Percentiles rank a stretch among this genome's conserved stretches.
These are phyloP conservation scores for Sporormia fimetaria DNA, from an alignment of 495 filamentous ascomycete species.

Conservation along the genomic window DNA sequence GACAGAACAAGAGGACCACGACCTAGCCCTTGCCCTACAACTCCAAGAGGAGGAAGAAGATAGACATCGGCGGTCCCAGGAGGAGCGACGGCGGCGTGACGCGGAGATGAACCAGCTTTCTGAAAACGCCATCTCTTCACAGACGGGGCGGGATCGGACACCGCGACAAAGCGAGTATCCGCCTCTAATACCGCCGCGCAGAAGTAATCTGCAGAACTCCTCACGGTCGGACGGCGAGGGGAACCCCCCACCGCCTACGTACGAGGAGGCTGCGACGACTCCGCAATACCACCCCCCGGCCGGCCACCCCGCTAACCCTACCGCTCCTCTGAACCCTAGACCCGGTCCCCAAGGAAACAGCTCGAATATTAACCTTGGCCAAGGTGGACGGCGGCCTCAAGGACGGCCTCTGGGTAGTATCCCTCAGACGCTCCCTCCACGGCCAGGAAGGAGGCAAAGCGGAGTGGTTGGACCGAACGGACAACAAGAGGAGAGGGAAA, in stretches of 20 bases:
- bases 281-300: slow-evolving; percentile 52
- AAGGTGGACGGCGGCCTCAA: slow-evolving; percentile 1
- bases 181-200: slow-evolving; percentile 32
- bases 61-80: slow-evolving; percentile 40
- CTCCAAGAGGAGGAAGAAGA: slow-evolving; percentile 77
- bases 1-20: slow-evolving; percentile 64
- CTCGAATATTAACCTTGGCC: neutral
- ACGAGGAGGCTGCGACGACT: slow-evolving; percentile 64
- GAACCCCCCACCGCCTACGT: slow-evolving; percentile 60
- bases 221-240: slow-evolving; percentile 24
- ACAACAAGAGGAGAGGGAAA: slow-evolving; percentile 26
- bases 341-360: slow-evolving; percentile 10
- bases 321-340: slow-evolving; percentile 27
- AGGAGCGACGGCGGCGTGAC: slow-evolving; percentile 33
- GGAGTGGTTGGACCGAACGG: slow-evolving; percentile 10
- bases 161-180: slow-evolving; percentile 17
- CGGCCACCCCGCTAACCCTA: slow-evolving; percentile 45
- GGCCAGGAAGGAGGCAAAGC: slow-evolving; percentile 16
- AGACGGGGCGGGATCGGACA: slow-evolving; percentile 23
- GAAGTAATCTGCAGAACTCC: slow-evolving; percentile 19
- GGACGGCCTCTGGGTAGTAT: slow-evolving; percentile 3
- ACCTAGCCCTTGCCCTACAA: slow-evolving; percentile 67
- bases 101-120: slow-evolving; percentile 37
- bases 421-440: neutral
- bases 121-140: slow-evolving; percentile 50